Evolutionary conservation across 345 rosid genomes (phyloP), one percentile per base, ranked within the genome.

Genomic region (Eucalyptus erythrocorys): DNA sequence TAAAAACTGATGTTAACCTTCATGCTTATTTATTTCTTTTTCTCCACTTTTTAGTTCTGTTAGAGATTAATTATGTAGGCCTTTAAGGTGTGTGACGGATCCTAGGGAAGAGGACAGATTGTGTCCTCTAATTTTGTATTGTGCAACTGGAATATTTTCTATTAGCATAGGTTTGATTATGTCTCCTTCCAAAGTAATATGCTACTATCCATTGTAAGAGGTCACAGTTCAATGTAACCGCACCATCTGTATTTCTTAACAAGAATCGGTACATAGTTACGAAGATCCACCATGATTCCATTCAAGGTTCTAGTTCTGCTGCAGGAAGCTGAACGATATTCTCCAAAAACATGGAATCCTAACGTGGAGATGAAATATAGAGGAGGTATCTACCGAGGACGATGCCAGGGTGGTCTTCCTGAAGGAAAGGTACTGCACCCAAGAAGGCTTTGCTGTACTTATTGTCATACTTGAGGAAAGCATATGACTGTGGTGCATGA

Each of bases 361-460:
- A 85, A 91, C 84, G 92, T 91, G 87, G 97, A 98, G 94, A 96
- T 98, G 95, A 95, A 93, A 91, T 98, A 96, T 92, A 96, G 98
- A 92, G 99, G 99, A 90, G 99, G 99, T 82, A 61, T 93, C 55
- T 98, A 95, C 91, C 92, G 87, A 91, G 99, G 98, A 43, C 90
- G 97, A 79, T 96, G 98, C 92, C 99, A 95, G 92, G 99, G 99
- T 82, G 99, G 99, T 90, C 99, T 98, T 91, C 99, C 99, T 53
- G 99, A 98, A 93, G 99, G 99, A 92, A 98, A 98, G 98, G 99
- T 98, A 88, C 64, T 81, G 50, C 53, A 42, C 57, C 48, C 14
- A 30, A 81, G 84, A 37, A 76, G 30, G 47, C 27, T 76, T 76
- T 76, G 30, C 24, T 85, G 66, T 85, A 34, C 17, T 84, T 85